Evolutionary conservation across 345 rosid species (phyloP).

Genomic region (Iberis pinnata): DNA sequence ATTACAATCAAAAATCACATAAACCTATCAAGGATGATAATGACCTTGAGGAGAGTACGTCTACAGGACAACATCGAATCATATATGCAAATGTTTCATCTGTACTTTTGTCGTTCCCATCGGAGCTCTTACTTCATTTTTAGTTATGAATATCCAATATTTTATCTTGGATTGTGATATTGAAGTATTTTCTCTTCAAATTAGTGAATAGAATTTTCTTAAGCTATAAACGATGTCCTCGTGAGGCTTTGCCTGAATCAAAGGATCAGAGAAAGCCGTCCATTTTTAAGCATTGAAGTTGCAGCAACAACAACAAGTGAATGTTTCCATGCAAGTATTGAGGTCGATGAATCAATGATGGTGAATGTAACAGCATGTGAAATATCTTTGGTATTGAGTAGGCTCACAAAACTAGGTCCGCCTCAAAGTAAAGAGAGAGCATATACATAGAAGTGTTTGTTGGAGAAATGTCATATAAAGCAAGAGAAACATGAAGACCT

Average conservation of each 20-base stretch:
- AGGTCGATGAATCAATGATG: conserved; percentile 31
- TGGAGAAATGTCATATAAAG: conserved; percentile 82
- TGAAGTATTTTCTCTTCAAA: too few relatives aligned
- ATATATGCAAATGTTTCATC: too few relatives aligned
- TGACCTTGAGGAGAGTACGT: too few relatives aligned
- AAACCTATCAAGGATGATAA: too few relatives aligned
- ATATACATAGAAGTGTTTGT: conserved; percentile 76
- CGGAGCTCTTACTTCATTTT: too few relatives aligned
- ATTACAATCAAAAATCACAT: too few relatives aligned
- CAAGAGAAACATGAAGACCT: conserved; percentile 84
- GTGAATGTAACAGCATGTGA: conserved; percentile 38
- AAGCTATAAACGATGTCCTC: too few relatives aligned
- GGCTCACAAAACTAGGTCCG: conserved; percentile 44
- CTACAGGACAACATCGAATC: too few relatives aligned
- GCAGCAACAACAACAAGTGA: neutral
- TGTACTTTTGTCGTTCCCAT: too few relatives aligned
- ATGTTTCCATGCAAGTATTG: conserved; percentile 8
- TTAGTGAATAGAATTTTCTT: too few relatives aligned
- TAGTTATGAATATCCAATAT: too few relatives aligned
- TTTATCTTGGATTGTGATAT: too few relatives aligned
- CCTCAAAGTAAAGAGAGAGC: conserved; percentile 71
- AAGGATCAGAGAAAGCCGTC: conserved; percentile 22
- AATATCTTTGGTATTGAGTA: conserved; percentile 44
- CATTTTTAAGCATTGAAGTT: conserved; percentile 26
- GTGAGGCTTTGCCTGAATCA: conserved; percentile 19